Evolutionary conservation across 1,284 basidiomycete genomes (phyloP), one percentile per base, ranked within the genome.

Genomic region (Sanghuangporus weigelae): DNA sequence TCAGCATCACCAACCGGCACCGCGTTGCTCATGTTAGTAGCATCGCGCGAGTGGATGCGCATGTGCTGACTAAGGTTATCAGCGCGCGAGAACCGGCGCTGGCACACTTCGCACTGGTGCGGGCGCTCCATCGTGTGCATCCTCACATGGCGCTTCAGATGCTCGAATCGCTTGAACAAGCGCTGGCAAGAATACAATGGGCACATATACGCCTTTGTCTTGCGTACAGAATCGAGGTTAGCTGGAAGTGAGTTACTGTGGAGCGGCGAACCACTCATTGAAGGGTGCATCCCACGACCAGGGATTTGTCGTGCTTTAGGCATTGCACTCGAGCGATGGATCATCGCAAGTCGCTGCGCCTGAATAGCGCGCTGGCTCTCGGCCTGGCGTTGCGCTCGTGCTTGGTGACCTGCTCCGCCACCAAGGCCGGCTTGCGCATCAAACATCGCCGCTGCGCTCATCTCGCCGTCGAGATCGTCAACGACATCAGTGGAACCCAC

Each of bases 71-170:
- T 85, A 53, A 96, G 81, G 72, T 95, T 95, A 73, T 95, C 93
- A 71, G 87, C 87, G 68, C 93, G 80, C 69, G 90, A 91, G 75
- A 95, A 95, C 59, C 84, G 81, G 77, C 92, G 92, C 70, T 80
- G 78, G 73, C 91, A 96, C 44, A 79, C 78, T 60, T 80, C 76
- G 73, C 94, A 95, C 60, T 79, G 78, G 75, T 85, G 95, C 0
- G 94, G 93, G 53, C 88, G 79, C 74, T 95, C 93, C 80, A 92
- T 83, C 46, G 93, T 95, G 72, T 96, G 94, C n/a, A 92, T 94
- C 60, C 92, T 82, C 40, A 94, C 77, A 74, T 96, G 94, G 48
- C 93, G 78, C 76, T 91, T 92, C 67, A 96, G 79, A 72, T 96
- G 93, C 72, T 96, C 94, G 78, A 90, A 85, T 7, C 92, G 85